A percentile compares a stretch with the other conserved stretches of the same genome.
phyloP scores from a whole-genome alignment of 1,284 basidiomycete genomes.

The Apiotrichum gracile region DNA sequence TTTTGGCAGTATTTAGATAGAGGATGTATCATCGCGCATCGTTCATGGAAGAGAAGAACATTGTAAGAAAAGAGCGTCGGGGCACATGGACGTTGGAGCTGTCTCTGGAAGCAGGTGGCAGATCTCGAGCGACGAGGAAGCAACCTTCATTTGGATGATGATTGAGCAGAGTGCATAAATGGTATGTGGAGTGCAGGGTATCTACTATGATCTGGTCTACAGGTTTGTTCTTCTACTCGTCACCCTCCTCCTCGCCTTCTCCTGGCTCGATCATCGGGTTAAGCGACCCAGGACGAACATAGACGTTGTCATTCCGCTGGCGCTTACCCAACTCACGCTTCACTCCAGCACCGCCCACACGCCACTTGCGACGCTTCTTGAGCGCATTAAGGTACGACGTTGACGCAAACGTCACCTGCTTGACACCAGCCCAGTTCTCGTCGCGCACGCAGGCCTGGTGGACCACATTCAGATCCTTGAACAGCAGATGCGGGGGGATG shows the following conservation, averaged over 20 bases:
- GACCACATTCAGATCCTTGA: constrained; percentile 38
- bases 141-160: background rate
- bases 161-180: background rate
- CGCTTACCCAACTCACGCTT: constrained; percentile 5
- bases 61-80: too few relatives aligned
- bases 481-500: constrained; percentile 44
- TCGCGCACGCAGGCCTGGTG: constrained; percentile 39
- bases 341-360: constrained; percentile 26
- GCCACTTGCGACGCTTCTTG: constrained; percentile 28
- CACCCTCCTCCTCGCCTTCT: background rate
- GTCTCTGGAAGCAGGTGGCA: too few relatives aligned
- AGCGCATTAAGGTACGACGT: constrained; percentile 29
- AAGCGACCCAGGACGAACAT: background rate
- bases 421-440: constrained; percentile 26
- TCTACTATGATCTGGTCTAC: background rate
- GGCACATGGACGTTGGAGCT: background rate
- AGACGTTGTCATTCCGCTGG: background rate
- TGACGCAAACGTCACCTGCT: constrained; percentile 30
- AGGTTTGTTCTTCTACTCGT: background rate
- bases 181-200: constrained; percentile 5
- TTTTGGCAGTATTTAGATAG: background rate
- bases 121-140: too few relatives aligned
- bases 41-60: background rate
- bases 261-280: background rate
- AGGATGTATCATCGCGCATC: constrained; percentile 10